Conservation (phyloP, 2,329 filamentous ascomycete species). For the Fusarium armeniacum region DNA sequence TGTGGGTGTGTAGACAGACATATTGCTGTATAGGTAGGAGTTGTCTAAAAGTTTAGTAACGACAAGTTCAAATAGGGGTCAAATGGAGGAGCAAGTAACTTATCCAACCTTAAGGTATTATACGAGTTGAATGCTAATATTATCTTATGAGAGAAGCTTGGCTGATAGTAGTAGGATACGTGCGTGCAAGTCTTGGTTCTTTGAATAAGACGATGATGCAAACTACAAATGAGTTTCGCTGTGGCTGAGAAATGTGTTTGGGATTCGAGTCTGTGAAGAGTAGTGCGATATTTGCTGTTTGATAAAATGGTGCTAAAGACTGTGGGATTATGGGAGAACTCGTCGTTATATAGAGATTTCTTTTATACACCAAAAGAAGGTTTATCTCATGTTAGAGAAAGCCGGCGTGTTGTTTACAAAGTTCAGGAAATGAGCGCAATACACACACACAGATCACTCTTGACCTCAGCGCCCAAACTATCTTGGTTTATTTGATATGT, state of each 20-base stretch:
- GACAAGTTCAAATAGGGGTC: neutral
- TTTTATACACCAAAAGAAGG: neutral
- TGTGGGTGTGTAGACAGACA: neutral
- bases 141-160: neutral
- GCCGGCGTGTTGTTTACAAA: neutral
- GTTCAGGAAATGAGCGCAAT: neutral
- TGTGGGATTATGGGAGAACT: neutral
- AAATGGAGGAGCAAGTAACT: neutral
- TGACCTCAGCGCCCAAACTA: neutral
- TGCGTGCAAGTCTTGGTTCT: neutral
- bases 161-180: neutral
- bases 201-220: neutral
- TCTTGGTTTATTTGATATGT: neutral
- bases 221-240: neutral
- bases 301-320: neutral
- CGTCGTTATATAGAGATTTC: neutral
- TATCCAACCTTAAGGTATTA: neutral
- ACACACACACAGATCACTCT: neutral
- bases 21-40: neutral
- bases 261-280: neutral
- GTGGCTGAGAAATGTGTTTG: neutral
- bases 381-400: neutral
- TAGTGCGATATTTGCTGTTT: neutral
- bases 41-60: neutral
- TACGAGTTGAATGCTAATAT: neutral